Percentiles rank a stretch among this genome's conserved stretches.
These are phyloP conservation scores for Oemleria cerasiformis DNA, from an alignment of 306 rosid species.

Conservation along the genomic window DNA sequence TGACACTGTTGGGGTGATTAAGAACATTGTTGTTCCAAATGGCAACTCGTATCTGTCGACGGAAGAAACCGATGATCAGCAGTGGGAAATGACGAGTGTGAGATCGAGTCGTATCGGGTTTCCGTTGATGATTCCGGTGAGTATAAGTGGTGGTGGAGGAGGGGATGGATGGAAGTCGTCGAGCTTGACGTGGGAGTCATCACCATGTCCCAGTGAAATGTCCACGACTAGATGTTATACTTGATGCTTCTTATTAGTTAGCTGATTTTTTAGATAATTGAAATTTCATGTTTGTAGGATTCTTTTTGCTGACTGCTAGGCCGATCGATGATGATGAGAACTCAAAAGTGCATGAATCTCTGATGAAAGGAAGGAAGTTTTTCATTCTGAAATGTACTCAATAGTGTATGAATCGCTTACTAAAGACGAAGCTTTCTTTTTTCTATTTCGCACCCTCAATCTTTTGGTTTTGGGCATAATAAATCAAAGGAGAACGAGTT, in stretches of 20 bases:
- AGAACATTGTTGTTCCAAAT: conserved; percentile 21
- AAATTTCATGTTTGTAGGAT: not conserved
- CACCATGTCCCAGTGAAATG: conserved; percentile 63
- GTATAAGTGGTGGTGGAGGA: conserved; percentile 30
- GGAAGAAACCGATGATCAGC: conserved; percentile 34
- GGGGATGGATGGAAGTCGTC: conserved; percentile 79
- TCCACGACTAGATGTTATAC: conserved; percentile 67
- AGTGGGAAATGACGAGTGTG: conserved; percentile 27
- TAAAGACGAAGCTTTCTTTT: no score
- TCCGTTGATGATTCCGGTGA: conserved; percentile 35
- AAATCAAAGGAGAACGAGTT: no score
- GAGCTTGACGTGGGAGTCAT: conserved; percentile 66
- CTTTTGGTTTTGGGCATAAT: no score
- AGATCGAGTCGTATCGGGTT: conserved; percentile 36
- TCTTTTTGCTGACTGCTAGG: not conserved
- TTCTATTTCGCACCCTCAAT: no score
- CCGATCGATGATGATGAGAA: no score
- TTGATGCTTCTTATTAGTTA: conserved; percentile 13
- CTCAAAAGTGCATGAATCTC: not conserved
- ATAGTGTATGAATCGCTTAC: no score
- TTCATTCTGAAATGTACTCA: no score
- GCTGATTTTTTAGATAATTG: not conserved
- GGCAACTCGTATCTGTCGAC: conserved; percentile 28
- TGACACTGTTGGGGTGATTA: conserved; percentile 26
- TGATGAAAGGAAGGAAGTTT: not conserved